Evolutionary conservation across 768 basidiomycete species (phyloP).

Genomic region (Mycena floridula): DNA sequence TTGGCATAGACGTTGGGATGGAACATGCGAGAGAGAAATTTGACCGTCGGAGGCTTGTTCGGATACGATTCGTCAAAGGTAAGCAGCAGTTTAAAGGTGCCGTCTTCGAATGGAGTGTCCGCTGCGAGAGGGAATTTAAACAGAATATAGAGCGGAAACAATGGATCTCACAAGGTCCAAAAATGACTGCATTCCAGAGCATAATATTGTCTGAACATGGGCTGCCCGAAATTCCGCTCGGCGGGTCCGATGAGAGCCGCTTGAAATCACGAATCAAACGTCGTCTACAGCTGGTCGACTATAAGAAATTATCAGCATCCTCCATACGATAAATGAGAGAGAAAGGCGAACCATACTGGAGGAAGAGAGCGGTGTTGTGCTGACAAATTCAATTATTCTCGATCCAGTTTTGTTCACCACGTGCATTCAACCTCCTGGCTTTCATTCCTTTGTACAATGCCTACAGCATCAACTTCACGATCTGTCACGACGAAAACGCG

Average conservation of each 20-base stretch:
- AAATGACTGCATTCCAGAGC: conserved; percentile 99
- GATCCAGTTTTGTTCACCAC: too few species aligned
- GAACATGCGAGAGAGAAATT: conserved; percentile 97
- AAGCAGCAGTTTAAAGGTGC: conserved; percentile 93
- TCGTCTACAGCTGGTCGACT: conserved; percentile 93
- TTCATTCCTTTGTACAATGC: too few species aligned
- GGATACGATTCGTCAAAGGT: conserved; percentile 98
- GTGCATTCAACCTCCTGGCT: too few species aligned
- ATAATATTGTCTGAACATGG: conserved; percentile 98
- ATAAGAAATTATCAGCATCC: too few species aligned
- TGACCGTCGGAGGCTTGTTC: conserved; percentile 96
- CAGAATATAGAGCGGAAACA: conserved; percentile 1
- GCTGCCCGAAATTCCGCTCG: conserved; percentile 93
- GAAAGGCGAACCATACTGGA: too few species aligned
- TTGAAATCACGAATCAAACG: conserved; percentile 99
- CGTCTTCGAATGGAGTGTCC: conserved; percentile 98
- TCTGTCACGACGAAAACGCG: neutral
- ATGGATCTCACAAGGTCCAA: conserved; percentile 77
- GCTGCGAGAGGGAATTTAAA: conserved; percentile 57
- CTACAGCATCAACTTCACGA: neutral
- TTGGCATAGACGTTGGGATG: conserved; percentile 99
- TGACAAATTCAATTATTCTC: too few species aligned
- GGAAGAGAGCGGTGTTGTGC: too few species aligned
- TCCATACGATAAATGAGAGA: too few species aligned
- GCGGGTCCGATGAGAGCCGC: conserved; percentile 89